Percentiles rank a stretch among this genome's conserved stretches.
Conservation (phyloP, 75 land plant genomes). For the Selaginella moellendorffii region DNA sequence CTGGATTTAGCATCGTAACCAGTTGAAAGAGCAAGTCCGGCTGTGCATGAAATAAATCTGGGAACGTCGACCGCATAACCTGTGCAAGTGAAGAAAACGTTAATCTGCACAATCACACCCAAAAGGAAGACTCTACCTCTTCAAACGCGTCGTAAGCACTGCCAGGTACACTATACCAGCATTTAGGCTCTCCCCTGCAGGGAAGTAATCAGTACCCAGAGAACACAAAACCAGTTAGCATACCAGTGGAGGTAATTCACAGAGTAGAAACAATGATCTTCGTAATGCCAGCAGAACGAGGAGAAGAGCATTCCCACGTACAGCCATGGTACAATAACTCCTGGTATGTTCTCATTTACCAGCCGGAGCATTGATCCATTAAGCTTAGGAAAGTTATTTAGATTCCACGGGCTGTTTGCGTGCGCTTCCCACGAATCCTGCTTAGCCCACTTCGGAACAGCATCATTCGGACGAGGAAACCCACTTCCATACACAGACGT, state of each 20-base stretch:
- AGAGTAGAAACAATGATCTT: conserved; percentile 97
- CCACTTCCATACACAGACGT: conserved; percentile 87
- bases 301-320: conserved; percentile 97
- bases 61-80: conserved; percentile 79
- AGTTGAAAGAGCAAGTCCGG: conserved; percentile 96
- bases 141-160: conserved; percentile 72
- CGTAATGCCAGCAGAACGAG: conserved; percentile 98
- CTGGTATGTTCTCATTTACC: conserved; percentile 77
- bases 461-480: conserved; percentile 52
- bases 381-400: conserved; percentile 88
- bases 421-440: conserved; percentile 45
- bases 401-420: conserved; percentile 74
- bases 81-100: too few relatives aligned
- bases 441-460: conserved; percentile 35
- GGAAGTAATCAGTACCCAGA: neutral
- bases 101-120: too few relatives aligned
- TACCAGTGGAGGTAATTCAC: conserved; percentile 96
- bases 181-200: conserved; percentile 92
- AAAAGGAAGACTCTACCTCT: conserved; percentile 49
- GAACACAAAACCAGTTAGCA: too few relatives aligned
- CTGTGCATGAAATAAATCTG: conserved; percentile 92
- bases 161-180: conserved; percentile 99
- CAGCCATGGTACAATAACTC: conserved; percentile 97
- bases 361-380: conserved; percentile 68
- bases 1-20: conserved; percentile 95